phyloP scores from a whole-genome alignment of 2,329 filamentous ascomycete genomes.

The Metarhizium album region DNA sequence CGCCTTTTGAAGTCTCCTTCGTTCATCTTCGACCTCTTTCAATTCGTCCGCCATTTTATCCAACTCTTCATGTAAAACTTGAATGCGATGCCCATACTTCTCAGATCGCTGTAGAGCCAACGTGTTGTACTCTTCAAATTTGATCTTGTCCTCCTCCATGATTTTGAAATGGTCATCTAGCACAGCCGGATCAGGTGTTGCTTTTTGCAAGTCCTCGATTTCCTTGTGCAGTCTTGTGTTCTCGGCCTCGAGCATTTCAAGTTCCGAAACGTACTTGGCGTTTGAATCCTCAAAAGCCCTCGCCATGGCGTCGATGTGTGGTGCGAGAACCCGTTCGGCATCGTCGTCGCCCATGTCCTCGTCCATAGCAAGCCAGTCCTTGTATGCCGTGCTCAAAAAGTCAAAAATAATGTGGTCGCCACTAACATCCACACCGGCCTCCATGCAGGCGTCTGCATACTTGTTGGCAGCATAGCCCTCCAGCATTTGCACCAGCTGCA shows the following conservation, averaged over 20 bases:
- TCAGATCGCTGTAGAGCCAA: constrained; percentile 75
- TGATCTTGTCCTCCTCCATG: constrained; percentile 85
- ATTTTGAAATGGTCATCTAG: constrained; percentile 87
- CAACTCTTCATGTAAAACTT: constrained; percentile 77
- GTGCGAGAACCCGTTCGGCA: constrained; percentile 64
- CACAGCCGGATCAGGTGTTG: constrained; percentile 69
- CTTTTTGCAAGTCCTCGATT: constrained; percentile 82
- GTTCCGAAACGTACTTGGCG: constrained; percentile 70
- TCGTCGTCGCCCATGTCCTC: constrained; percentile 83
- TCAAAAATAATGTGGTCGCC: constrained; percentile 91
- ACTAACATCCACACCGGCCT: constrained; percentile 76
- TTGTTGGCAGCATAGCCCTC: constrained; percentile 67
- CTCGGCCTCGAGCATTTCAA: constrained; percentile 78
- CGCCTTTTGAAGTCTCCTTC: constrained; percentile 65
- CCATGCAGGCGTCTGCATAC: constrained; percentile 84
- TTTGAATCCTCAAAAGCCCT: constrained; percentile 78
- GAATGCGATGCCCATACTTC: constrained; percentile 73
- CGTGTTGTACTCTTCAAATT: constrained; percentile 92
- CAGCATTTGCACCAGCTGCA: constrained; percentile 92
- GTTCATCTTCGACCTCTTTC: constrained; percentile 71
- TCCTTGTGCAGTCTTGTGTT: constrained; percentile 71
- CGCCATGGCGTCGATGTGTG: constrained; percentile 82
- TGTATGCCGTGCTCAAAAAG: constrained; percentile 81
- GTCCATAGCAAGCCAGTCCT: constrained; percentile 87
- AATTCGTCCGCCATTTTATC: constrained; percentile 67